Evolutionary conservation across 768 basidiomycete species (phyloP), one percentile per base, ranked within the genome.

Genomic region (Lentinula aciculospora): DNA sequence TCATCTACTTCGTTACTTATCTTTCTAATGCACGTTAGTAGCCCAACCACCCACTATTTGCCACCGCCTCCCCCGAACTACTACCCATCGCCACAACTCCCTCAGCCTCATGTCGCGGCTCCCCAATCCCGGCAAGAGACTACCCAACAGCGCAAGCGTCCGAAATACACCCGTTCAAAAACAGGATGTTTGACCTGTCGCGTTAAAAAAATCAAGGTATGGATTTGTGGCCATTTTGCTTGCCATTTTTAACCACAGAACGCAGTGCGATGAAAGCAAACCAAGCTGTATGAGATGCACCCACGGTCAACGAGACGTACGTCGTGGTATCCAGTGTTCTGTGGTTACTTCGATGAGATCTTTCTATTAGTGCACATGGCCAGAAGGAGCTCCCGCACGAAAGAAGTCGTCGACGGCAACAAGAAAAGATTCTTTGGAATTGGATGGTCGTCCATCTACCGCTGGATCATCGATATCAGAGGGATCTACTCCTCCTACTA

Each of bases 171-270:
- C 61, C 83, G 94, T 64, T 92, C 90, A 72, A 94, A 96, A 76
- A 94, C 93, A 1, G 94, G 94, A 23, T 98, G 94, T 69, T 74
- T 96, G 68, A 94, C 92, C 42, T 98, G 94, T 80, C 82, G 94
- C 65, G 83, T 85, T 61, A 94, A 95, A 79, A 92, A 96, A 79
- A 92, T 98, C 67, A 97, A 97, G 82, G 91, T 90, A 61, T 55
- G 80, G 17, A 13, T 21, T 56, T 56, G 46, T 47, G 40, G n/a
- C 57, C 2, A 46, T 39, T n/a, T 42, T 45, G 36, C 8, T 40
- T 49, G 31, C 28, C 39, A 40, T 34, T 4, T 58, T 25, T 46
- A 57, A 54, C 53, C 54, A 45, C 58, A 39, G 53, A 58, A 48
- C 56, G 15, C 62, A 93, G 89, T 98, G 94, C 71, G 94, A 95